These are phyloP conservation scores for Xylariales sp. DNA, from an alignment of 2,329 filamentous ascomycete species.

Conservation along the genomic window DNA sequence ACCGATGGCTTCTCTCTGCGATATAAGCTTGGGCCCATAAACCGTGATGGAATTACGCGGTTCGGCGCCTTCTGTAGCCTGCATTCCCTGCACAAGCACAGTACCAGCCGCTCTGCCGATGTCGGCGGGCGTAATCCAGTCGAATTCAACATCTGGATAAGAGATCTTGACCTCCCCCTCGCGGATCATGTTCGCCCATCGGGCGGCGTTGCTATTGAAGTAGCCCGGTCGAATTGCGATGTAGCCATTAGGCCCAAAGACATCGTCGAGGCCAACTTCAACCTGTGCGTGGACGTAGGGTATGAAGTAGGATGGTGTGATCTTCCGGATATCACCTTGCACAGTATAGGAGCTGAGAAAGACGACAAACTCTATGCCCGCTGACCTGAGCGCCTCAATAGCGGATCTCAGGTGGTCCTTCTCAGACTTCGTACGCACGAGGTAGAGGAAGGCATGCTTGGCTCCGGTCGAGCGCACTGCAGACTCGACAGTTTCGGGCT, in stretches of 20 bases:
- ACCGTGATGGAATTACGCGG: not conserved
- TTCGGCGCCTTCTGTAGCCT: not conserved
- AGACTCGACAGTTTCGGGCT: not conserved
- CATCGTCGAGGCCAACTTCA: not conserved
- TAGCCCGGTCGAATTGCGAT: not conserved
- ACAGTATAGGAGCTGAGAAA: not conserved
- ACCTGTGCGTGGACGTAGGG: not conserved
- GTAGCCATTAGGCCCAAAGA: not conserved
- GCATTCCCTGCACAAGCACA: not conserved
- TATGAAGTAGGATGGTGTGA: not conserved
- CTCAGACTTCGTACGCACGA: no score
- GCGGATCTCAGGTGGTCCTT: not conserved
- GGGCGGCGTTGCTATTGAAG: not conserved
- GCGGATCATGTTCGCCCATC: not conserved
- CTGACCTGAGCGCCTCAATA: not conserved
- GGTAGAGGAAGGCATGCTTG: not conserved
- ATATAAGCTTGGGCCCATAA: not conserved
- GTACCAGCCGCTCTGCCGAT: not conserved
- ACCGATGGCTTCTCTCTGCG: not conserved
- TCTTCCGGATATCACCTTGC: not conserved
- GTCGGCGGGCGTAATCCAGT: not conserved
- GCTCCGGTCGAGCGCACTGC: not conserved
- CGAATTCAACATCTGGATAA: not conserved
- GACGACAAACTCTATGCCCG: not conserved
- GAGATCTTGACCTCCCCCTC: not conserved